phyloP scores from a whole-genome alignment of 495 filamentous ascomycete genomes.

The Penicillium cinerascens region DNA sequence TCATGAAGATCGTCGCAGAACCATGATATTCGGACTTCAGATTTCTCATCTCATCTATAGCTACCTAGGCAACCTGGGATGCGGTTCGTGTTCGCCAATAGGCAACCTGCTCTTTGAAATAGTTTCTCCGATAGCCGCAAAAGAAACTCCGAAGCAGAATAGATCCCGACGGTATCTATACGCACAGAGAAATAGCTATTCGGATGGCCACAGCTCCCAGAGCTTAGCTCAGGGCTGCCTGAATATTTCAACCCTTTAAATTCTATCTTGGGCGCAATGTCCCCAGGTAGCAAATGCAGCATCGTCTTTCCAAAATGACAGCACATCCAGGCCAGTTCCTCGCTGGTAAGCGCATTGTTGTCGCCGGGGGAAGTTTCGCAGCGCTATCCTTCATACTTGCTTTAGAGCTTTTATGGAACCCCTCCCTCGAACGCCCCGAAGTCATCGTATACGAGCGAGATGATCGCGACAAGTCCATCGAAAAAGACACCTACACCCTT shows the following conservation, averaged over 20 bases:
- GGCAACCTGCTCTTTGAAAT: not conserved
- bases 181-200: not conserved
- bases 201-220: not conserved
- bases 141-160: constrained; percentile 1
- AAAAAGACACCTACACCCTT: constrained; percentile 2
- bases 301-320: not conserved
- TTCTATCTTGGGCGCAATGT: not conserved
- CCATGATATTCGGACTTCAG: too few species aligned
- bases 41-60: too few species aligned
- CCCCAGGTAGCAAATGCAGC: not conserved
- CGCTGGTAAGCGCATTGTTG: constrained; percentile 14
- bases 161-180: not conserved
- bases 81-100: too few species aligned
- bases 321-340: constrained; percentile 6
- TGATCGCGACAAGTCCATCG: constrained; percentile 1
- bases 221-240: not conserved
- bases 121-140: not conserved
- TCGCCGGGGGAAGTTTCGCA: constrained; percentile 14
- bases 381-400: constrained; percentile 9
- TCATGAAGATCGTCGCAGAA: too few species aligned
- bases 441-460: constrained; percentile 3
- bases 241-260: not conserved
- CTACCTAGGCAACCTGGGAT: too few species aligned
- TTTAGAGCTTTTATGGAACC: constrained; percentile 9
- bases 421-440: constrained; percentile 4